Percentiles rank a stretch among this genome's conserved stretches.
phyloP scores from a whole-genome alignment of 345 rosid genomes.

The Combretum micranthum region DNA sequence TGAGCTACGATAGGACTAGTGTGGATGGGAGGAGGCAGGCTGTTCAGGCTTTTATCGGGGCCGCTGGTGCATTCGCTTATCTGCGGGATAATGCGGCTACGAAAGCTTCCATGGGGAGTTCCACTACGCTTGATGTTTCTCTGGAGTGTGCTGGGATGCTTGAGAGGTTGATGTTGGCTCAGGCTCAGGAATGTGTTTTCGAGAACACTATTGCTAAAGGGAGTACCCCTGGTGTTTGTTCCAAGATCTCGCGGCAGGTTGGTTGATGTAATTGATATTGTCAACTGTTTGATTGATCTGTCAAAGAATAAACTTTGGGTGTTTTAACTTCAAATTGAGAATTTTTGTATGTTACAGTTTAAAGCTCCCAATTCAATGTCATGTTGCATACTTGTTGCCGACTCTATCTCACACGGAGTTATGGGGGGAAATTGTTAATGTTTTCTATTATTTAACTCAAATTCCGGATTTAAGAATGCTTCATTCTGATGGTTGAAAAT shows the following conservation, averaged over 20 bases:
- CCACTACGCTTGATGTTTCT: slow-evolving; percentile 73
- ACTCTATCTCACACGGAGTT: too few relatives aligned
- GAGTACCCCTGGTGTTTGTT: slow-evolving; percentile 89
- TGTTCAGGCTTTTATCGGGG: slow-evolving; percentile 77
- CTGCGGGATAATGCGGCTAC: slow-evolving; percentile 67
- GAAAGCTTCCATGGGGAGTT: slow-evolving; percentile 70
- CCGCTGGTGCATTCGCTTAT: slow-evolving; percentile 76
- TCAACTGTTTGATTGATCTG: not conserved
- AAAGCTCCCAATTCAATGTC: too few relatives aligned
- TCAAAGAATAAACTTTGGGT: not conserved
- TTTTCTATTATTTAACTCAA: too few relatives aligned
- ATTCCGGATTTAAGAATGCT: too few relatives aligned
- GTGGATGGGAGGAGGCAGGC: slow-evolving; percentile 89
- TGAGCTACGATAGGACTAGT: slow-evolving; percentile 63
- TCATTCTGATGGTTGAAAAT: too few relatives aligned
- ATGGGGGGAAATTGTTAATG: too few relatives aligned
- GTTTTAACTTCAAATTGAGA: not conserved
- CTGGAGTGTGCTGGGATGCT: slow-evolving; percentile 91
- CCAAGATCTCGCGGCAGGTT: slow-evolving; percentile 93
- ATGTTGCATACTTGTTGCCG: too few relatives aligned
- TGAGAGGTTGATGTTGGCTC: slow-evolving; percentile 91
- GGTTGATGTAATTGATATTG: slow-evolving; percentile 12
- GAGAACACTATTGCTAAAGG: slow-evolving; percentile 96
- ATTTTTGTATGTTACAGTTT: too few relatives aligned
- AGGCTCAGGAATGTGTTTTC: slow-evolving; percentile 96